Conservation (phyloP, 495 filamentous ascomycete species). For the Baudoinia panamericana region DNA sequence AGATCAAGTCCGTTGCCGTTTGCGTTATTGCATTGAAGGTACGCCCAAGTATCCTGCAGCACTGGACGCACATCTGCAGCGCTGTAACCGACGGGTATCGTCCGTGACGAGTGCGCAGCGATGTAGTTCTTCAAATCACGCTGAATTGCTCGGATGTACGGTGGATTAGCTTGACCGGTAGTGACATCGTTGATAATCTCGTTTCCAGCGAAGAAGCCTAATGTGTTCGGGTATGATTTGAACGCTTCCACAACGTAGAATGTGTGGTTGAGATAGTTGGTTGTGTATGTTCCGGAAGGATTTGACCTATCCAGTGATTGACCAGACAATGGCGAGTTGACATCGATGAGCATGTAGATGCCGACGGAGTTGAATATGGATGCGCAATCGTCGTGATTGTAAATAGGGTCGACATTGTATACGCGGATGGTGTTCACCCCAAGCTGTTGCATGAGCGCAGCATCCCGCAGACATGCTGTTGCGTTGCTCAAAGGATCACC, state of each 20-base stretch:
- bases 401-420: constrained; percentile 74
- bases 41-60: constrained; percentile 66
- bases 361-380: constrained; percentile 83
- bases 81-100: constrained; percentile 83
- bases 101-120: constrained; percentile 49
- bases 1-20: constrained; percentile 29
- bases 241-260: constrained; percentile 90
- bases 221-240: constrained; percentile 79
- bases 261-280: constrained; percentile 63
- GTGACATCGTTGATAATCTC: constrained; percentile 70
- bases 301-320: constrained; percentile 60
- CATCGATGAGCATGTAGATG: constrained; percentile 43
- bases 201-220: constrained; percentile 90
- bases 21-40: constrained; percentile 64
- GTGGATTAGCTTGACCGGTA: constrained; percentile 44
- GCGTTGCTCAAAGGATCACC: constrained; percentile 66
- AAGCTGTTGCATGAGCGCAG: constrained; percentile 77
- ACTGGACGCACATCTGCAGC: constrained; percentile 79
- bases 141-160: constrained; percentile 58
- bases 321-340: constrained; percentile 77
- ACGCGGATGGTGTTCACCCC: constrained; percentile 81
- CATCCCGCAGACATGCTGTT: constrained; percentile 72
- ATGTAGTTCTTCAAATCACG: constrained; percentile 85
- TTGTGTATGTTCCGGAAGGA: constrained; percentile 58
- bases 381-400: constrained; percentile 80